Conservation (phyloP, 2,329 filamentous ascomycete species). For the Passalora sequoiae region DNA sequence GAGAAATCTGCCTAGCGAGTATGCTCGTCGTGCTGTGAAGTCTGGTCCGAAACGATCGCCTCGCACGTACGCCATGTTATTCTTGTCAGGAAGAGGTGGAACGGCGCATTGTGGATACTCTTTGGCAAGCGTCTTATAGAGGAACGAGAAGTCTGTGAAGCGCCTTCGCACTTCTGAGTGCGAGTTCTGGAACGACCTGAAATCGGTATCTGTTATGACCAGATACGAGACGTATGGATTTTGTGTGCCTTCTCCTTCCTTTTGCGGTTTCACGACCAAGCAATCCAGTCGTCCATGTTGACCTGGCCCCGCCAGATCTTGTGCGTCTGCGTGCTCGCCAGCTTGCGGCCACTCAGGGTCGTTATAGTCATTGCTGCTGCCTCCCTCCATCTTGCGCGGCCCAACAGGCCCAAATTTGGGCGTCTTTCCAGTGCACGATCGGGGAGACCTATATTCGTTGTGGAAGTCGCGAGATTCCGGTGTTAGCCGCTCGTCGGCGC, state of each 20-base stretch:
- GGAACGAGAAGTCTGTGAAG: constrained; percentile 96
- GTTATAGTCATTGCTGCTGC: constrained; percentile 64
- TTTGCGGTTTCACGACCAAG: constrained; percentile 74
- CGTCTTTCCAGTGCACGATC: too few relatives aligned
- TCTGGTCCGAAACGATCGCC: constrained; percentile 92
- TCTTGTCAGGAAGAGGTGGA: constrained; percentile 92
- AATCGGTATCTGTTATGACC: constrained; percentile 87
- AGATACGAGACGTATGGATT: constrained; percentile 95
- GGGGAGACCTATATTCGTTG: not conserved
- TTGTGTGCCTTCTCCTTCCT: constrained; percentile 94
- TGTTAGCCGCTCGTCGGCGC: too few relatives aligned
- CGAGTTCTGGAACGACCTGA: constrained; percentile 82
- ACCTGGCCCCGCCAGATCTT: constrained; percentile 60
- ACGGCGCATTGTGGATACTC: constrained; percentile 91
- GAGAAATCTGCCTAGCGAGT: constrained; percentile 88
- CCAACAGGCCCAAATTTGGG: constrained; percentile 8
- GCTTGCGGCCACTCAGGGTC: constrained; percentile 67
- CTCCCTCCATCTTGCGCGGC: constrained; percentile 27
- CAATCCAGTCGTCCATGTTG: constrained; percentile 74
- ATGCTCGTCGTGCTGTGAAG: constrained; percentile 81
- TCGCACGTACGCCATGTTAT: constrained; percentile 97
- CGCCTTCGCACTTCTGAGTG: constrained; percentile 77
- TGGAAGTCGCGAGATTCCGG: not conserved
- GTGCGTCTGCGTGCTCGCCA: constrained; percentile 47
- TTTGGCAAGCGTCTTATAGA: constrained; percentile 81